Evolutionary conservation across 1,139 yeast species (phyloP).

Genomic region (Magnusiomyces suaveolens): DNA sequence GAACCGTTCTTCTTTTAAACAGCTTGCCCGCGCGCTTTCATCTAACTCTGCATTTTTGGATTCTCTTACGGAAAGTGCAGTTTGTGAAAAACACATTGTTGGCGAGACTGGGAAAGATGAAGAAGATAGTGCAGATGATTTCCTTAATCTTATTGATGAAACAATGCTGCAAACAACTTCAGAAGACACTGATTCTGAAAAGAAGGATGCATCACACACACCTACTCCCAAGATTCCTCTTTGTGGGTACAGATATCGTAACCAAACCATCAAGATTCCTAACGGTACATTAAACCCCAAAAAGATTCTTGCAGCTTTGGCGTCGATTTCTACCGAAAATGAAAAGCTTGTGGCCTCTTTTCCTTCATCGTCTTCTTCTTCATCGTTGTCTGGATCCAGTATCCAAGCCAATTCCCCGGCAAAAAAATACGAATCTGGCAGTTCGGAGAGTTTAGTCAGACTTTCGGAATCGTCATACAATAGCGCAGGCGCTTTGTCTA

Average conservation of each 20-base stretch:
- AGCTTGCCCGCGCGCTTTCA: neutral
- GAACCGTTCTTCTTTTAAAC: conserved; percentile 6
- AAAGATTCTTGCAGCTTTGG: conserved; percentile 10
- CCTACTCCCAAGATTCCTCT: conserved; percentile 20
- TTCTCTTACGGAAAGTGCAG: conserved; percentile 4
- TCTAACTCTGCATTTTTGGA: conserved; percentile 5
- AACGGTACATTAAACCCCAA: conserved; percentile 6
- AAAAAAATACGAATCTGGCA: too few relatives aligned
- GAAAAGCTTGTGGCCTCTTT: conserved; percentile 7
- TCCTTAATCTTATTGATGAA: conserved; percentile 4
- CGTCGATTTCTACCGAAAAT: conserved; percentile 8
- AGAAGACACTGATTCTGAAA: neutral
- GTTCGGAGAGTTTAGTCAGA: too few relatives aligned
- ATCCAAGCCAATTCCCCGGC: too few relatives aligned
- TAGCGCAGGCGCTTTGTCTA: neutral
- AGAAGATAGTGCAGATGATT: conserved; percentile 7
- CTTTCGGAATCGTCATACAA: too few relatives aligned
- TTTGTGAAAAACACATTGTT: conserved; percentile 19
- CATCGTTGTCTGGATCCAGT: neutral
- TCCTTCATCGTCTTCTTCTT: neutral
- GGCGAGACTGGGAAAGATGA: conserved; percentile 14
- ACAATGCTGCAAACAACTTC: neutral
- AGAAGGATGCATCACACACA: conserved; percentile 10
- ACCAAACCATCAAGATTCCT: conserved; percentile 10
- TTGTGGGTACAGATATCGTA: conserved; percentile 22